Base-by-base conservation (phyloP, 2,329 filamentous ascomycete species). In the Aspergillus sp. region DNA sequence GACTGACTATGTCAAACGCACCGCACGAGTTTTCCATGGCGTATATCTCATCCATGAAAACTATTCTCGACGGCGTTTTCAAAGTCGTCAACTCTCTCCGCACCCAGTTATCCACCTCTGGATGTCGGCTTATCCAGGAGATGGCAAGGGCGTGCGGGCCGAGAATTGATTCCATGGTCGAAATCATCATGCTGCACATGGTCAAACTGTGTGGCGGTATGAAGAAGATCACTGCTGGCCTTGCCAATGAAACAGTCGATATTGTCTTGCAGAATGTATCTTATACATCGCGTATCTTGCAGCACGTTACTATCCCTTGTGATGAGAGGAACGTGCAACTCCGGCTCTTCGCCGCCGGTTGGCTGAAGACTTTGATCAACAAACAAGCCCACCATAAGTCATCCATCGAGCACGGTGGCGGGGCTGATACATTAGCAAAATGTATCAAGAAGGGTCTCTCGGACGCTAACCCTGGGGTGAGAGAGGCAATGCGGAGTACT, bases 271-370 rank as follows among this genome's bases (percentile, higher is more conserved):
- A 85, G 57, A 86, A 88, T 61, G 88, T 88, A 25, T 87, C 91
- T 0, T 97, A 93, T 73, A 92, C 82, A 56, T 77, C 80, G 54
- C 87, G 91, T 23, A 80, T 97, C 57, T 82, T 97, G 79, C 89
- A 96, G 69, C 93, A 97, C 64, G 78, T 97, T 45, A 89, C 86
- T 77, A 76, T 78, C 49, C 92, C 93, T 20, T 88, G 84, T 57
- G 88, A 95, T 68, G 93, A 99, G 76, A 97, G 97, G 77, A 97
- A 97, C 66, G 87, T 92, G 2, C 88, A 94, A 65, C 88, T 92
- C 14, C 85, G 94, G 56, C 83, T 84, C 1, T 96, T 87, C 70
- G 88, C 87, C 1, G 80, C 88, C 2, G 86, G 82, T 6, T 99
- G 94, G 94, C 75, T 97, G 25, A 89, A 87, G 71, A 95, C 88